These are phyloP conservation scores for Exophiala viscosa DNA, from an alignment of 2,329 filamentous ascomycete genomes.

Conservation along the genomic window DNA sequence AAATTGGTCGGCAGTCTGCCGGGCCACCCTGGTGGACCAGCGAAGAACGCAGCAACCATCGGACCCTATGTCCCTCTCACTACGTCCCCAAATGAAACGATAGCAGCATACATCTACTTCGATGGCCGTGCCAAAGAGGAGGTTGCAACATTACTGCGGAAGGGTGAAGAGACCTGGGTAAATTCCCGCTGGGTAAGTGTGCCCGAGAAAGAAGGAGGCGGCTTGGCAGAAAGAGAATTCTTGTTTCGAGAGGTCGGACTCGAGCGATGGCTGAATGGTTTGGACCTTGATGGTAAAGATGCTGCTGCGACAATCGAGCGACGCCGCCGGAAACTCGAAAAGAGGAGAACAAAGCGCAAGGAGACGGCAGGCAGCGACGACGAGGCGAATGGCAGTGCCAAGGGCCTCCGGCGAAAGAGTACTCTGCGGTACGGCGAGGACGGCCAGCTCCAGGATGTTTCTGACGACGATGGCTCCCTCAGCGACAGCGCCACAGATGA, in stretches of 20 bases:
- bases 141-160: constrained; percentile 85
- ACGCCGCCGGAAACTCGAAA: constrained; percentile 68
- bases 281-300: constrained; percentile 91
- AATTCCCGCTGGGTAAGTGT: constrained; percentile 98
- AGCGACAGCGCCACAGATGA: constrained; percentile 64
- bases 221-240: constrained; percentile 92
- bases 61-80: constrained; percentile 89
- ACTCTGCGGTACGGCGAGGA: constrained; percentile 80
- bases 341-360: constrained; percentile 73
- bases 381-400: constrained; percentile 31
- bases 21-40: constrained; percentile 50
- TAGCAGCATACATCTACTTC: constrained; percentile 98
- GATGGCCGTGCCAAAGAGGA: constrained; percentile 94
- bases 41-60: constrained; percentile 57
- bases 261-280: constrained; percentile 91
- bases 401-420: constrained; percentile 40
- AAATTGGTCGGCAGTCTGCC: constrained; percentile 73
- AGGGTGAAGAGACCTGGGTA: constrained; percentile 97
- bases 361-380: constrained; percentile 47
- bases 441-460: constrained; percentile 66
- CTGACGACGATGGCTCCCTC: constrained; percentile 64
- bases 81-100: constrained; percentile 89
- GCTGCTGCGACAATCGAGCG: constrained; percentile 68
- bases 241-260: constrained; percentile 94
- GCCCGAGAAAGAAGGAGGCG: constrained; percentile 83